A percentile compares a stretch with the other conserved stretches of the same genome.
Conservation (phyloP, 2,329 filamentous ascomycete genomes). For the Alternaria sp. region DNA sequence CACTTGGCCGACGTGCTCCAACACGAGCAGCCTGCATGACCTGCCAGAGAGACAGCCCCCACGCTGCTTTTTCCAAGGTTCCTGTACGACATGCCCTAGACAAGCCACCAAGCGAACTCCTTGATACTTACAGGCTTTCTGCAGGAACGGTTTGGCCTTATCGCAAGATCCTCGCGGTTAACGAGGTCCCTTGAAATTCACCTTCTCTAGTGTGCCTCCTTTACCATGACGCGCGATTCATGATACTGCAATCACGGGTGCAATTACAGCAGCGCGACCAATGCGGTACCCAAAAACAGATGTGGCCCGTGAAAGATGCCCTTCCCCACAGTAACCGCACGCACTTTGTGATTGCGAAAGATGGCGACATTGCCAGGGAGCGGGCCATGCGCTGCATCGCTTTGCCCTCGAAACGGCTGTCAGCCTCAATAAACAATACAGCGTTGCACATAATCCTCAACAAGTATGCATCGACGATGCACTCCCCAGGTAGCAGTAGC, state of each 20-base stretch:
- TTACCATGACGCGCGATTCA: slow-evolving; percentile 16
- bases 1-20: slow-evolving; percentile 28
- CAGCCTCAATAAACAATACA: slow-evolving; percentile 4
- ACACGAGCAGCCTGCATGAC: slow-evolving; percentile 18
- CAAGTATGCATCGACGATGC: slow-evolving; percentile 1
- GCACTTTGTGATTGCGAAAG: slow-evolving; percentile 30
- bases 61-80: slow-evolving; percentile 34
- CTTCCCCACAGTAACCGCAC: slow-evolving; percentile 31
- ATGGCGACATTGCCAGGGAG: slow-evolving; percentile 27
- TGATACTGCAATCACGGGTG: slow-evolving; percentile 5
- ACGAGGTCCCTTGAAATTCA: slow-evolving; percentile 12
- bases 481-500: not conserved
- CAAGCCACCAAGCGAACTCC: slow-evolving; percentile 16
- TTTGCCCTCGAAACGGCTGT: slow-evolving; percentile 6
- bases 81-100: slow-evolving; percentile 14
- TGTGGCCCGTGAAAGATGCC: slow-evolving; percentile 13
- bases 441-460: not conserved
- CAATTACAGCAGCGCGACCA: slow-evolving; percentile 6
- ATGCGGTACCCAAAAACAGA: slow-evolving; percentile 21
- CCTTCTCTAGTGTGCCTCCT: slow-evolving; percentile 1
- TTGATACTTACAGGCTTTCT: slow-evolving; percentile 26
- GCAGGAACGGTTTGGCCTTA: slow-evolving; percentile 33
- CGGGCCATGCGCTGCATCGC: slow-evolving; percentile 19
- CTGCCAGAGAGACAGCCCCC: slow-evolving; percentile 30
- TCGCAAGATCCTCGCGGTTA: slow-evolving; percentile 14